phyloP scores from a whole-genome alignment of 106 monocot genomes.

The Acorus gramineus region DNA sequence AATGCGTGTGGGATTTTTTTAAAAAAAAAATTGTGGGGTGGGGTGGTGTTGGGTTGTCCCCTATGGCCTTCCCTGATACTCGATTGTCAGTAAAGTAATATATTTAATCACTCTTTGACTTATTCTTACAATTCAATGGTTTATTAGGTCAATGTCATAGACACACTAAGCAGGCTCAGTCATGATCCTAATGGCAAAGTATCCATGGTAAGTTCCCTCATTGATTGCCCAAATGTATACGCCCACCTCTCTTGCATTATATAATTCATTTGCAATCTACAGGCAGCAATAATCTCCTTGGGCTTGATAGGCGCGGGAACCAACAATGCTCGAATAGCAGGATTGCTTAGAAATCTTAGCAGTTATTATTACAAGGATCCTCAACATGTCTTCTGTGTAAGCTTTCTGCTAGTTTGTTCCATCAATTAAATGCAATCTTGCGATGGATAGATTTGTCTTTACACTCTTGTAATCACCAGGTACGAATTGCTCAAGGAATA shows the following conservation, averaged over 20 bases:
- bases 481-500: conserved; percentile 94
- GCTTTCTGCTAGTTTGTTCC: conserved; percentile 1
- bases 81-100: too few species aligned
- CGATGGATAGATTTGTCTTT: not conserved
- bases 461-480: conserved; percentile 23
- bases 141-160: conserved; percentile 89
- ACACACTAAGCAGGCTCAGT: conserved; percentile 89
- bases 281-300: conserved; percentile 91
- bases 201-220: conserved; percentile 47
- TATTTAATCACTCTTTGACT: too few species aligned
- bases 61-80: too few species aligned
- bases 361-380: conserved; percentile 99
- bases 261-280: conserved; percentile 14
- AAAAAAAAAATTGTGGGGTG: too few species aligned
- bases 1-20: too few species aligned
- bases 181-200: conserved; percentile 96
- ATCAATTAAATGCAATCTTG: not conserved
- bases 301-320: conserved; percentile 94
- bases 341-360: conserved; percentile 93
- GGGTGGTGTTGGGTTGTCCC: too few species aligned
- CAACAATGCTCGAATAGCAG: conserved; percentile 92
- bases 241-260: not conserved
- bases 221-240: too few species aligned
- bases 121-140: not conserved
- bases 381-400: conserved; percentile 92